Evolutionary conservation across 2,329 filamentous ascomycete genomes (phyloP).

Genomic region (Akanthomyces dipterigenus): DNA sequence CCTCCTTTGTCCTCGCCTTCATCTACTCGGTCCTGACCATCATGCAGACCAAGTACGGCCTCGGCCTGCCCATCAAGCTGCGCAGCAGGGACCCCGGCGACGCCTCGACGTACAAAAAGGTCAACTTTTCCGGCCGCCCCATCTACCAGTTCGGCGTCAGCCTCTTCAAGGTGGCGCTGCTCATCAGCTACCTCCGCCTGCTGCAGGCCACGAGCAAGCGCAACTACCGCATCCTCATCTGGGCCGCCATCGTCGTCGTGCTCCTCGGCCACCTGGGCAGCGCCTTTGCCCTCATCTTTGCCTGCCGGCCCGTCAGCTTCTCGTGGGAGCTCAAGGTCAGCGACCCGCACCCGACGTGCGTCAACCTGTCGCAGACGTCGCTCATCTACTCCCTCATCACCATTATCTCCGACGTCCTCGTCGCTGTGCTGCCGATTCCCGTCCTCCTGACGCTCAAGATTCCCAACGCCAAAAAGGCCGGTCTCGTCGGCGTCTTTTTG

Average conservation of each 20-base stretch:
- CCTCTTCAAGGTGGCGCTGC: slow-evolving; percentile 49
- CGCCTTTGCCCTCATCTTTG: slow-evolving; percentile 41
- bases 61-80: slow-evolving; percentile 39
- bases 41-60: slow-evolving; percentile 45
- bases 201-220: slow-evolving; percentile 40
- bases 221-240: slow-evolving; percentile 37
- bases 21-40: slow-evolving; percentile 45
- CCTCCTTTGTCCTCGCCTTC: slow-evolving; percentile 39
- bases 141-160: slow-evolving; percentile 49
- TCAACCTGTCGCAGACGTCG: slow-evolving; percentile 38
- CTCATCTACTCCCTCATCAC: slow-evolving; percentile 46
- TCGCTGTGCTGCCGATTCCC: slow-evolving; percentile 45
- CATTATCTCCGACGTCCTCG: slow-evolving; percentile 43
- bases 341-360: slow-evolving; percentile 31
- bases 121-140: slow-evolving; percentile 47
- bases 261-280: slow-evolving; percentile 42
- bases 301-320: slow-evolving; percentile 38
- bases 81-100: slow-evolving; percentile 32
- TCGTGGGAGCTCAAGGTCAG: slow-evolving; percentile 35
- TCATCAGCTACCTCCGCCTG: slow-evolving; percentile 47
- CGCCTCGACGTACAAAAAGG: slow-evolving; percentile 37
- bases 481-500: slow-evolving; percentile 44
- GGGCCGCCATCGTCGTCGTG: slow-evolving; percentile 34
- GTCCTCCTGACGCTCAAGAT: slow-evolving; percentile 43
- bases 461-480: slow-evolving; percentile 38